These are phyloP conservation scores for Diplodia mutila DNA, from an alignment of 2,329 filamentous ascomycete genomes.

Conservation along the genomic window DNA sequence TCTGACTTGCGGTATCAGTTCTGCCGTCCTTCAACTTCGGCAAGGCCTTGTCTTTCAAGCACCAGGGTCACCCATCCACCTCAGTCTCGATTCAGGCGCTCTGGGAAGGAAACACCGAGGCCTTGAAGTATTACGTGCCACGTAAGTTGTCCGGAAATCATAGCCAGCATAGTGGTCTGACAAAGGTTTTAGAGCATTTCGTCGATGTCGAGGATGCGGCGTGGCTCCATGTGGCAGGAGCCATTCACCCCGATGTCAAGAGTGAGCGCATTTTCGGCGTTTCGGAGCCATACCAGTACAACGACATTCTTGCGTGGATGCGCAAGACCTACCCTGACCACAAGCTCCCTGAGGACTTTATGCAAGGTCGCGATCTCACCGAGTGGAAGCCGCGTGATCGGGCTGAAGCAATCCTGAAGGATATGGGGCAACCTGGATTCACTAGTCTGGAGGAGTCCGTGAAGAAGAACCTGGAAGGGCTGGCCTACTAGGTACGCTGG, in stretches of 20 bases:
- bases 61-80: conserved; percentile 31
- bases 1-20: conserved; percentile 1
- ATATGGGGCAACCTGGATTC: conserved; percentile 21
- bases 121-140: background rate
- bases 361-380: conserved; percentile 14
- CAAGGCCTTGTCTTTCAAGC: conserved; percentile 25
- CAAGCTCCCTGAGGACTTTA: conserved; percentile 15
- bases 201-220: conserved; percentile 33
- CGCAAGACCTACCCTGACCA: conserved; percentile 12
- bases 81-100: conserved; percentile 26
- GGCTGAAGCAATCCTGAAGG: conserved; percentile 17
- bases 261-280: conserved; percentile 30
- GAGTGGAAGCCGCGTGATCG: conserved; percentile 1
- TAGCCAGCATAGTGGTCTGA: background rate
- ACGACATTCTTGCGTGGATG: conserved; percentile 29
- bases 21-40: conserved; percentile 28
- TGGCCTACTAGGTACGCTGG: background rate
- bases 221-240: conserved; percentile 30
- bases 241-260: conserved; percentile 28
- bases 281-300: conserved; percentile 26
- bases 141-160: background rate
- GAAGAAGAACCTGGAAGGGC: conserved; percentile 15
- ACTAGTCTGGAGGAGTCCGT: conserved; percentile 19
- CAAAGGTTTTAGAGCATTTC: conserved; percentile 25
- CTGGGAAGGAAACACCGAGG: conserved; percentile 26